Evolutionary conservation across 139 green algal genomes (phyloP).

Genomic region (Ettlia oleoabundans): DNA sequence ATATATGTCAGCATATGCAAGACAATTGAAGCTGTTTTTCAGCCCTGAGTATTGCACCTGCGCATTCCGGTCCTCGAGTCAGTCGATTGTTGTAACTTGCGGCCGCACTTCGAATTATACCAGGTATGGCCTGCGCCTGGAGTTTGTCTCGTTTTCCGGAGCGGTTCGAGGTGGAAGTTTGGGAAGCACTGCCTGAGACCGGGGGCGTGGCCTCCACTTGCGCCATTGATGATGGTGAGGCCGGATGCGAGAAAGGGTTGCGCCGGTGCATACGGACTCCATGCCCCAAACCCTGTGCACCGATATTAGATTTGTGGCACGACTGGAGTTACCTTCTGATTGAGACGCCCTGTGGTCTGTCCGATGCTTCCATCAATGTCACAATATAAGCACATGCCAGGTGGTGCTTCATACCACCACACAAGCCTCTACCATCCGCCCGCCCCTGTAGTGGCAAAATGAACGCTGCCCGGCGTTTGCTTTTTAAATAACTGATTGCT

Average conservation of each 20-base stretch:
- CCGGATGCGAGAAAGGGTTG: not conserved
- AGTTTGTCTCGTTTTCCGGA: conserved; percentile 62
- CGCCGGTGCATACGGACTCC: not conserved
- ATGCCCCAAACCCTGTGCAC: not conserved
- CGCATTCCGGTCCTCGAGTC: not conserved
- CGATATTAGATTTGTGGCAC: not conserved
- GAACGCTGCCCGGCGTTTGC: too few relatives aligned
- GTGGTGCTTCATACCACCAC: not conserved
- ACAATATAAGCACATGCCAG: not conserved
- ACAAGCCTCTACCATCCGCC: too few relatives aligned
- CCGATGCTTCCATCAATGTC: too few relatives aligned
- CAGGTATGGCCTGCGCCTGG: conserved; percentile 72
- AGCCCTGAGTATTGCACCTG: not conserved
- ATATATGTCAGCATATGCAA: not conserved
- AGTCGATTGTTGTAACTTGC: not conserved
- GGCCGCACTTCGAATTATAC: not conserved
- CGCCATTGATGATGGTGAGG: conserved; percentile 36
- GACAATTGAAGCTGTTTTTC: not conserved
- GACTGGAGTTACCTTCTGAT: too few relatives aligned
- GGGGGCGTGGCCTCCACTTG: conserved; percentile 64
- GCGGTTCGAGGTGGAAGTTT: conserved; percentile 67
- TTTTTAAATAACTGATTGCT: not conserved
- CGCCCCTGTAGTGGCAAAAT: too few relatives aligned
- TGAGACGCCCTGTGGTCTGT: too few relatives aligned
- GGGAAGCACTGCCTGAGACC: conserved; percentile 60